Evolutionary conservation across 2,329 filamentous ascomycete species (phyloP).

Genomic region (Daldinia sp.): DNA sequence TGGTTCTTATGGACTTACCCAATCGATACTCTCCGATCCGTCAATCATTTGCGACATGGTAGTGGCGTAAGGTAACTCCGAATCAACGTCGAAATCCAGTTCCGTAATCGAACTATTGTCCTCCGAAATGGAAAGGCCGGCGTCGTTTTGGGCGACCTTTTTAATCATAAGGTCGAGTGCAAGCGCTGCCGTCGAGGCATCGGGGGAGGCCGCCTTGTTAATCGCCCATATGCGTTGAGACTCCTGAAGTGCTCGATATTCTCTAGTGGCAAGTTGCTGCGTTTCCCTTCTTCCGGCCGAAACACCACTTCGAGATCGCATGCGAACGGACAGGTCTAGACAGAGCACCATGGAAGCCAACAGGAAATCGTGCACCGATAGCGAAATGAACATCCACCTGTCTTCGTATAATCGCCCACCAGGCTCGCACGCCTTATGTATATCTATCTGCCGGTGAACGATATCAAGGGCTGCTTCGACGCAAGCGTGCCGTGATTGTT

Average conservation of each 20-base stretch:
- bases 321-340: conserved; percentile 35
- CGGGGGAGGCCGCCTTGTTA: conserved; percentile 16
- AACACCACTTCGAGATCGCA: conserved; percentile 18
- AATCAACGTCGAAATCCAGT: background rate
- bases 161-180: conserved; percentile 34
- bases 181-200: conserved; percentile 36
- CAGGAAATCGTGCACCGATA: conserved; percentile 59
- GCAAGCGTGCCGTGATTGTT: conserved; percentile 38
- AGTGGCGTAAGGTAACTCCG: background rate
- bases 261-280: background rate
- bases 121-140: background rate
- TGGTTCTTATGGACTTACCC: background rate
- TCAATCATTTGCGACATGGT: conserved; percentile 4
- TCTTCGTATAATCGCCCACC: conserved; percentile 55
- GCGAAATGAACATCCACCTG: conserved; percentile 55
- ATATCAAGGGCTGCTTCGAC: conserved; percentile 42
- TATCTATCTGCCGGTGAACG: conserved; percentile 43
- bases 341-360: conserved; percentile 62
- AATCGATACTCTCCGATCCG: background rate
- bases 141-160: conserved; percentile 25
- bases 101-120: background rate
- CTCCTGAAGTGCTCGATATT: conserved; percentile 28
- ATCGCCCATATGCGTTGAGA: conserved; percentile 39
- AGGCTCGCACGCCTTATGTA: conserved; percentile 48
- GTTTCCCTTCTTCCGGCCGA: background rate